Percentiles rank a stretch among this genome's conserved stretches.
These are phyloP conservation scores for Penicillium sp. DNA, from an alignment of 2,329 filamentous ascomycete genomes.

Conservation along the genomic window DNA sequence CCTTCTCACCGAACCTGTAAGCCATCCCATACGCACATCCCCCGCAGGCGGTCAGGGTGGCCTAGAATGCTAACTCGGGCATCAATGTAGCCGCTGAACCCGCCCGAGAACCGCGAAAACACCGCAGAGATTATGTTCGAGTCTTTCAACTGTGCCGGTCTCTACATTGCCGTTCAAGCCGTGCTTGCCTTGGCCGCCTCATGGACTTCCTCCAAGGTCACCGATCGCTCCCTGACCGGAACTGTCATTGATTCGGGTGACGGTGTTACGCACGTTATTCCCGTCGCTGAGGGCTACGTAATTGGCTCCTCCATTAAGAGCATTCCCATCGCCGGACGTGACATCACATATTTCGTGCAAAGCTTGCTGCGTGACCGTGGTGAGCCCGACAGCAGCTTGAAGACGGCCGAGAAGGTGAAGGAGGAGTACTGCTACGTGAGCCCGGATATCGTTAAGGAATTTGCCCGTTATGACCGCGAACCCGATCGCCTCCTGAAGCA, in stretches of 20 bases:
- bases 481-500: conserved; percentile 89
- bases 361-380: conserved; percentile 92
- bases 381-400: conserved; percentile 92
- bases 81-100: conserved; percentile 75
- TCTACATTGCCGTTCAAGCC: conserved; percentile 98
- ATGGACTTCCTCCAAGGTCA: conserved; percentile 98
- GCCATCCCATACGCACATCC: conserved; percentile 26
- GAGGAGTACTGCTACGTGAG: conserved; percentile 98
- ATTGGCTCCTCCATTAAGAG: conserved; percentile 99
- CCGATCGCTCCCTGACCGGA: conserved; percentile 90
- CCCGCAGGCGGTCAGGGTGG: conserved; percentile 2
- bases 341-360: conserved; percentile 99
- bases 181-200: conserved; percentile 94
- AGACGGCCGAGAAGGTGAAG: conserved; percentile 97
- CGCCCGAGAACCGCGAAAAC: conserved; percentile 97
- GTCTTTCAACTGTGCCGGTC: conserved; percentile 97
- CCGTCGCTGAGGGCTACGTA: conserved; percentile 96
- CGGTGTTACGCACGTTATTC: conserved; percentile 98
- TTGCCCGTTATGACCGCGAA: conserved; percentile 89
- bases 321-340: conserved; percentile 94
- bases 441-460: conserved; percentile 98
- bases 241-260: conserved; percentile 99
- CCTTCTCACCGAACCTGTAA: conserved; percentile 91
- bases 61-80: conserved; percentile 10
- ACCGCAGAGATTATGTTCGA: conserved; percentile 99